phyloP scores from a whole-genome alignment of 805 yeast species.

The Middelhovenomyces tepae region DNA sequence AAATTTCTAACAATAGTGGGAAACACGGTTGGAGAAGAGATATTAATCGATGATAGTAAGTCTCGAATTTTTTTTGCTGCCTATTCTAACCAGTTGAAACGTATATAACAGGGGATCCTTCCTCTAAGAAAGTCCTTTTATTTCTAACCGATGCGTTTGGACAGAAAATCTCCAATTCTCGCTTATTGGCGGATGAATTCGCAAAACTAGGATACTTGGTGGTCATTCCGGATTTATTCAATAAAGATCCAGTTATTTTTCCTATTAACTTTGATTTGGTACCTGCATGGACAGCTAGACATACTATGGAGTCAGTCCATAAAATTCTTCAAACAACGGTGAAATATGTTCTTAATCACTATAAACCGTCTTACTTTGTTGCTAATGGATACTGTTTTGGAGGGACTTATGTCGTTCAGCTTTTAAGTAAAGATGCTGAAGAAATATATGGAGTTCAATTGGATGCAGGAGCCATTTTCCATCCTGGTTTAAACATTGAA shows the following conservation, averaged over 20 bases:
- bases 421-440: slow-evolving; percentile 28
- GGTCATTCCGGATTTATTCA: slow-evolving; percentile 66
- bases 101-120: slow-evolving; percentile 41
- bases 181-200: slow-evolving; percentile 41
- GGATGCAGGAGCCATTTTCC: slow-evolving; percentile 65
- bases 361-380: slow-evolving; percentile 42
- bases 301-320: slow-evolving; percentile 37
- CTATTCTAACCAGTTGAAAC: no score
- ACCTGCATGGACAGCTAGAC: slow-evolving; percentile 51
- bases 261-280: slow-evolving; percentile 17
- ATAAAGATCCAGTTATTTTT: slow-evolving; percentile 45
- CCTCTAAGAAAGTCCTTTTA: slow-evolving; percentile 54
- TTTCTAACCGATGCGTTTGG: slow-evolving; percentile 63
- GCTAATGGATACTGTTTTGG: slow-evolving; percentile 81
- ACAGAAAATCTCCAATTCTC: slow-evolving; percentile 43
- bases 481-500: slow-evolving; percentile 65
- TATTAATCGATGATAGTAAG: no score
- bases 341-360: slow-evolving; percentile 34
- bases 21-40: no score
- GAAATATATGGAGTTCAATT: slow-evolving; percentile 34
- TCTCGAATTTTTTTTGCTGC: no score
- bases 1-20: no score
- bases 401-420: slow-evolving; percentile 57
- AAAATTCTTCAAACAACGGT: slow-evolving; percentile 44
- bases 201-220: slow-evolving; percentile 57